Evolutionary conservation across 108 stramenopile species (phyloP), one percentile per base, ranked within the genome.

Genomic region (Aurantiochytrium sp.): DNA sequence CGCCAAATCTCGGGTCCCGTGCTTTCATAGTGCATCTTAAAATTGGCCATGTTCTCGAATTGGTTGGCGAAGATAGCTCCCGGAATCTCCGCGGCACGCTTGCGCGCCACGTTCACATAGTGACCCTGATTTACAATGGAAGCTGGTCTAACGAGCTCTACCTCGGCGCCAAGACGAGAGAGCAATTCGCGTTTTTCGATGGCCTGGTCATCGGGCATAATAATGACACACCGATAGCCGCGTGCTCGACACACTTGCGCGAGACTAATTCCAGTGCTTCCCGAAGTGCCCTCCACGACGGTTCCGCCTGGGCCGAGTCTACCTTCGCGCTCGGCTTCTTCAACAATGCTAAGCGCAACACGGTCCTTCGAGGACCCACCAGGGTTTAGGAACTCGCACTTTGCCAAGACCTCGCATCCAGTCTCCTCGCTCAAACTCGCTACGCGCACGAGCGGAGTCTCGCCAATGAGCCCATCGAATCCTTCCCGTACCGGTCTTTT

Each of bases 211-310:
- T 98, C 98, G 0, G 97, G 97, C 96, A 98, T 96, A 72, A 96
- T 96, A 8, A 98, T 89, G 23, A 96, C 93, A 90, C 96, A 97
- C 28, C 92, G 90, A 90, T 96, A 97, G 58, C 97, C 95, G 53
- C 94, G 91, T 64, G 94, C 93, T 58, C 96, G 94, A 59, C 96
- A 96, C 44, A 96, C 91, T 87, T 95, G 95, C 47, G 98, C 98
- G 28, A 98, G 89, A 45, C 95, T 95, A 72, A 98, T 98, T 5
- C 98, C 98, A 21, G 98, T 98, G 87, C 96, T 97, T n/a, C 98
- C 98, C 5, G 94, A 95, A 2, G 94, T 95, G 53, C 95, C 95
- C 47, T 95, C 95, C 12, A 93, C 90, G 23, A 95, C 92, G 19
- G 91, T 72, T 4, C 93, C 92, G 23, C 95, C 95, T 3, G 72